These are phyloP conservation scores for Coniochaeta hoffmannii DNA, from an alignment of 2,329 filamentous ascomycete species.

Conservation along the genomic window DNA sequence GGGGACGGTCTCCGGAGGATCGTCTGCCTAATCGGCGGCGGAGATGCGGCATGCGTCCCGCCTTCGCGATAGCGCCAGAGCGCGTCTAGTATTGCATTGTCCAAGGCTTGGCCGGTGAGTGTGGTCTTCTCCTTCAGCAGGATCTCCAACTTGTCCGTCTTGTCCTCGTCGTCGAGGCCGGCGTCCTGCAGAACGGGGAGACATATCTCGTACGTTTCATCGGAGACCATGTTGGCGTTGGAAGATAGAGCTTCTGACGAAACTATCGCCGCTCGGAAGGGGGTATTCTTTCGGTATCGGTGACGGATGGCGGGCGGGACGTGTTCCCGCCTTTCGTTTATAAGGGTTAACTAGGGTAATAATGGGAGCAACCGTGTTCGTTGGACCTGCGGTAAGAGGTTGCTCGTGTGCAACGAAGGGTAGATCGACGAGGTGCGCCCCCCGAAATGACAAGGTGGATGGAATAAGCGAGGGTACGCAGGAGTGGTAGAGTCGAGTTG, in stretches of 20 bases:
- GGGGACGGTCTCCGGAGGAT: constrained; percentile 87
- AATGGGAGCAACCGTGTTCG: neutral
- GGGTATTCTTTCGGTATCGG: neutral
- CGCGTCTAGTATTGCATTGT: constrained; percentile 85
- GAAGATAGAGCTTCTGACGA: constrained; percentile 6
- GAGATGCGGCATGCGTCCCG: constrained; percentile 59
- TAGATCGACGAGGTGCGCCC: neutral
- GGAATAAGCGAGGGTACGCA: neutral
- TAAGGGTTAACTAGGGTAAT: neutral
- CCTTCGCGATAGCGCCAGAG: constrained; percentile 77
- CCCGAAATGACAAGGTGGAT: neutral
- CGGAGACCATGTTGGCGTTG: constrained; percentile 68
- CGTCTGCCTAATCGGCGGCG: constrained; percentile 79
- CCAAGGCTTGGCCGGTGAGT: constrained; percentile 68
- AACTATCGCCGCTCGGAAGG: neutral
- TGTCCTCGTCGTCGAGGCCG: constrained; percentile 84
- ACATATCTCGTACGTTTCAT: constrained; percentile 87
- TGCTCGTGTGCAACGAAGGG: neutral
- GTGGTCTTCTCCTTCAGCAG: constrained; percentile 72
- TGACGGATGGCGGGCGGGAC: neutral
- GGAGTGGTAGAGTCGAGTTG: neutral
- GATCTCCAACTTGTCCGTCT: constrained; percentile 84
- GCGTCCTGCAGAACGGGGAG: constrained; percentile 80
- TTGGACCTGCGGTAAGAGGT: neutral
- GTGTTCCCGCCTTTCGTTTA: neutral